Conservation (phyloP, 257 asterid genomes). For the Ligustrum vulgare region DNA sequence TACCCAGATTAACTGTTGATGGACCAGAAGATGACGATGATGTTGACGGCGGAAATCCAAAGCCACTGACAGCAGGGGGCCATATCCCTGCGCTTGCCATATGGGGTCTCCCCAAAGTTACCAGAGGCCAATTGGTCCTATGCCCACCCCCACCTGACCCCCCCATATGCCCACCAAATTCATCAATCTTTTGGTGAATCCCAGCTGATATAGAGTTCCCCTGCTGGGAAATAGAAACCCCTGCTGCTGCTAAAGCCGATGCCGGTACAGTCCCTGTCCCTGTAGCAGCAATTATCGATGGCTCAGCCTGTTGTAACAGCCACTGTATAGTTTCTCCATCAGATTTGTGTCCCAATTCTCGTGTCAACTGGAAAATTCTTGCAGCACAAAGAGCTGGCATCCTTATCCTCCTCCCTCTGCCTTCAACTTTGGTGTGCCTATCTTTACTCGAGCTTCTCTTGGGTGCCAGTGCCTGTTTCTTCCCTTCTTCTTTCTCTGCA, state of each 20-base stretch:
- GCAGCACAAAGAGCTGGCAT: conserved; percentile 87
- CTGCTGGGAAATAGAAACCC: conserved; percentile 43
- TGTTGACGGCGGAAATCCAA: conserved; percentile 41
- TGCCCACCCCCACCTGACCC: conserved; percentile 28
- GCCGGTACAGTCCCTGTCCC: conserved; percentile 79
- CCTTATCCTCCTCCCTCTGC: conserved; percentile 74
- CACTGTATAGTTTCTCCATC: conserved; percentile 83
- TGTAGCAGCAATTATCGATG: conserved; percentile 73
- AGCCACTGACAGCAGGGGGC: conserved; percentile 48
- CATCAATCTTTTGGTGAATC: conserved; percentile 49
- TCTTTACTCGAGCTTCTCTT: conserved; percentile 69
- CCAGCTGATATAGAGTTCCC: conserved; percentile 48
- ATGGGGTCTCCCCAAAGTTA: conserved; percentile 50
- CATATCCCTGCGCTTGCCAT: conserved; percentile 45
- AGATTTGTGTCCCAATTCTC: conserved; percentile 81
- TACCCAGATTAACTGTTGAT: conserved; percentile 34
- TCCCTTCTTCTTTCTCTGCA: conserved; percentile 49
- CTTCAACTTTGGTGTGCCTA: conserved; percentile 77
- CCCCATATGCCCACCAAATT: conserved; percentile 36
- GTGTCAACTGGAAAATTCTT: conserved; percentile 66
- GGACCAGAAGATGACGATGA: conserved; percentile 42
- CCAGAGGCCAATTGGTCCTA: conserved; percentile 52
- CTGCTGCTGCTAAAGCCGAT: conserved; percentile 59
- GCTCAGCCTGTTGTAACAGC: conserved; percentile 71
- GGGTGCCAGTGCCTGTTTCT: conserved; percentile 52